These are phyloP conservation scores for Pisolithus albus DNA, from an alignment of 768 basidiomycete species.

Conservation along the genomic window DNA sequence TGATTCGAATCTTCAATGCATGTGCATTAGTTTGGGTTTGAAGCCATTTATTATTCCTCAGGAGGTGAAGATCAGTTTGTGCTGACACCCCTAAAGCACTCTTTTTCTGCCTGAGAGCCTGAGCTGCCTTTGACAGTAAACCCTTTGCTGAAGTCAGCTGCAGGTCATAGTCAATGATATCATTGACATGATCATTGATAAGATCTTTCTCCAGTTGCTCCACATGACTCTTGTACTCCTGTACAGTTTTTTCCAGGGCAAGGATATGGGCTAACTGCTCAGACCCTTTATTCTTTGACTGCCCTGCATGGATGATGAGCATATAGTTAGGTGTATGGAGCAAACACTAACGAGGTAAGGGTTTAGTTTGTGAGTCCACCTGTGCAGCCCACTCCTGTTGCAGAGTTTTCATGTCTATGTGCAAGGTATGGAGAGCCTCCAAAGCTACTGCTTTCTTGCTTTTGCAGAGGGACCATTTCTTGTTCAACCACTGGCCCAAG, in stretches of 20 bases:
- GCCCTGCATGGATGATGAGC: background rate
- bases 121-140: background rate
- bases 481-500: constrained; percentile 4
- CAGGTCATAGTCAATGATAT: constrained; percentile 1
- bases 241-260: constrained; percentile 1
- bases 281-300: background rate
- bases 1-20: constrained; percentile 12
- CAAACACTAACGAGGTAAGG: constrained; percentile 1
- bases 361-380: background rate
- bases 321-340: background rate
- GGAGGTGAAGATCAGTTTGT: background rate
- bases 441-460: background rate
- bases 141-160: background rate
- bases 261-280: constrained; percentile 2
- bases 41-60: constrained; percentile 6
- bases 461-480: background rate
- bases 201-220: constrained; percentile 1
- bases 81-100: constrained; percentile 2
- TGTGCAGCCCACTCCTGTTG: constrained; percentile 1
- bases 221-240: background rate
- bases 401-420: background rate
- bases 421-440: background rate
- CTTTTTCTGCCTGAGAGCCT: background rate
- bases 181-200: background rate
- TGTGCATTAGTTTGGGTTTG: constrained; percentile 14